Evolutionary conservation across 805 yeast species (phyloP), one percentile per base, ranked within the genome.

Genomic region (Yamadazyma tumulicola): DNA sequence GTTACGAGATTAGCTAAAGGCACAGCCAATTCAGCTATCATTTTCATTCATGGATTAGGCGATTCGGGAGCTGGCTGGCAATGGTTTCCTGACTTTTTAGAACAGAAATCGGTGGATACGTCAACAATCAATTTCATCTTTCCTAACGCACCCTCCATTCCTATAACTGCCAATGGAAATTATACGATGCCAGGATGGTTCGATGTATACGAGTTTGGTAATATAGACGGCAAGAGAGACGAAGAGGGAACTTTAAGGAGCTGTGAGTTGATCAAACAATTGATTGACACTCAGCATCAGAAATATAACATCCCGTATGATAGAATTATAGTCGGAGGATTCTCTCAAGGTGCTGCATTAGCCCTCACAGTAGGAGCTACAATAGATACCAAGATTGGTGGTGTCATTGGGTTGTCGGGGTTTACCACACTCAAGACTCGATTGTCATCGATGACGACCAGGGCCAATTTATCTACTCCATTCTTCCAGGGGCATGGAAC

Each of bases 1-100:
- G 32, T 44, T 13, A 40, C 42, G 11, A 49, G 34, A 26, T 51
- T 61, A 5, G 64, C 67, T 24, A 37, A 28, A 14, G 14, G 25
- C 11, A 27, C 13, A 26, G 34, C 35, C 18, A 57, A 51, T 22
- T 45, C 85, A 1, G 78, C 88, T 1, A 64, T 88, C 21, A 83
- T 89, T 15, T 72, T 89, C 40, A 54, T 86, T 35, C 97, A 93
- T 55, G 97, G 98, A 0, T 67, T 91, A 12, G 98, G 98, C 7
- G 97, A 91, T 56, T 58, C 86, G 0, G 97, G 96, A 4, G 68
- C 71, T 12, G 97, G 97, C 1, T 91, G 96, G 96, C 67, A 75
- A 29, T 86, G 85, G 67, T 61, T 91, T 26, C 85, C 93, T 4
- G 81, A 79, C 25, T 61, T 77, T 35, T 71, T 85, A 17, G 70